Evolutionary conservation across 371 early-diverging fungal species (phyloP).

Genomic region (Actinomortierella wolfii): DNA sequence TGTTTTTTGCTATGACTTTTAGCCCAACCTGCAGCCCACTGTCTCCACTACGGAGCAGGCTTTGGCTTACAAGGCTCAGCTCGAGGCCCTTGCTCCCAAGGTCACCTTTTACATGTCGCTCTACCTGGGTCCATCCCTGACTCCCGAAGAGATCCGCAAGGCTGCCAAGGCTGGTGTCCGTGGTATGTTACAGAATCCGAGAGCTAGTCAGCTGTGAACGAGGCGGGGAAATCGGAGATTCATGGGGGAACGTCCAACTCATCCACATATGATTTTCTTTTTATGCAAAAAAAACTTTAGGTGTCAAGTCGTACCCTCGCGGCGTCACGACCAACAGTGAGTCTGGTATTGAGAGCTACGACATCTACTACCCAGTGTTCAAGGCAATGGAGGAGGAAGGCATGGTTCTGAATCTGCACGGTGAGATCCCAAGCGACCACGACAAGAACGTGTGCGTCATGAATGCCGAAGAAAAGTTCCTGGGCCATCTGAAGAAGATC

Average conservation of each 20-base stretch:
- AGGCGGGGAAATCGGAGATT: background rate
- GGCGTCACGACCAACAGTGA: conserved; percentile 98
- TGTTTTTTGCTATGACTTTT: conserved; percentile 5
- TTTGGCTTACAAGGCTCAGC: conserved; percentile 78
- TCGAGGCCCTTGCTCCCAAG: conserved; percentile 82
- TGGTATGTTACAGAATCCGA: conserved; percentile 47
- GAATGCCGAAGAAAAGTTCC: conserved; percentile 95
- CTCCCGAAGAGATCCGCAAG: conserved; percentile 87
- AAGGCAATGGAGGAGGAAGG: conserved; percentile 92
- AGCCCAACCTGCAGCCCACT: conserved; percentile 95
- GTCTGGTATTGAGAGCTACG: conserved; percentile 90
- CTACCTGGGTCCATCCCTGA: conserved; percentile 87
- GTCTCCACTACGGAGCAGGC: conserved; percentile 88
- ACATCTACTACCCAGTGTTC: conserved; percentile 91
- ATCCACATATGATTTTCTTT: background rate
- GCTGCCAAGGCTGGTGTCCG: conserved; percentile 87
- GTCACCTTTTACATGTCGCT: conserved; percentile 94
- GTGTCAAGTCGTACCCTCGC: conserved; percentile 96
- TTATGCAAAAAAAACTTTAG: conserved; percentile 39
- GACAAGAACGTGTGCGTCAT: conserved; percentile 88
- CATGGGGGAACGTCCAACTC: background rate
- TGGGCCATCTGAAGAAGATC: conserved; percentile 82
- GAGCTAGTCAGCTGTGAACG: background rate
- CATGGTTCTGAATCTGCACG: conserved; percentile 95
- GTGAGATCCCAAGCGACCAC: conserved; percentile 90